Percentiles rank a stretch among this genome's conserved stretches.
phyloP scores from a whole-genome alignment of 495 filamentous ascomycete species.

The Tuber magnatum region DNA sequence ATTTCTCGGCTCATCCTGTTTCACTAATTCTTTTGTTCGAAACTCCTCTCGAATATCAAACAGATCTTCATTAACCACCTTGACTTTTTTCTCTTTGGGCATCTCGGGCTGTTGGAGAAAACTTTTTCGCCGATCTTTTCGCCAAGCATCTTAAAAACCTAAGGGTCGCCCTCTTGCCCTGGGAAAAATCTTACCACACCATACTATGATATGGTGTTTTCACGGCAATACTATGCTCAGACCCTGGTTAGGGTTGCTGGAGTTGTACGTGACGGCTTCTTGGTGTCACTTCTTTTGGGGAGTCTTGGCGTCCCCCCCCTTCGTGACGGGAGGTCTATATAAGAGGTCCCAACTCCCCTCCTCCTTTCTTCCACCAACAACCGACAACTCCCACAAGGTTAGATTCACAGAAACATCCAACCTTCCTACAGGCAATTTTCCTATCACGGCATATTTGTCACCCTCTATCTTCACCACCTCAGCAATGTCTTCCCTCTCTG shows the following conservation, averaged over 20 bases:
- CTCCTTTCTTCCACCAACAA: neutral
- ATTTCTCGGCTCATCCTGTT: neutral
- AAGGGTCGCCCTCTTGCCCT: neutral
- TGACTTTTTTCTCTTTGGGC: neutral
- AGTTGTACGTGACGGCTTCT: neutral
- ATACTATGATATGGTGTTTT: neutral
- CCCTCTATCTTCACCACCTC: neutral
- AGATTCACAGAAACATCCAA: no score
- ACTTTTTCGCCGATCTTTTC: neutral
- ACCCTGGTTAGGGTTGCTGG: neutral
- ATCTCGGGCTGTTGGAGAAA: neutral
- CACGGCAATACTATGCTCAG: neutral
- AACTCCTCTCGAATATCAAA: neutral
- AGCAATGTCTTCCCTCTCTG: slow-evolving; percentile 9
- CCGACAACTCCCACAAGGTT: no score
- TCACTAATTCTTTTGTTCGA: neutral
- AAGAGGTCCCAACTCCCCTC: neutral
- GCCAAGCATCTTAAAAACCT: neutral
- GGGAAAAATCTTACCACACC: neutral
- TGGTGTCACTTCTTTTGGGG: neutral
- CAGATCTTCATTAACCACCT: neutral
- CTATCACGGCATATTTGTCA: no score
- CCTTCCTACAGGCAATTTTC: no score
- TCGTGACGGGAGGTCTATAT: neutral
- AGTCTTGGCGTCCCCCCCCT: neutral